Conservation (phyloP, 768 basidiomycete genomes). For the Phaeolepiota aurea region DNA sequence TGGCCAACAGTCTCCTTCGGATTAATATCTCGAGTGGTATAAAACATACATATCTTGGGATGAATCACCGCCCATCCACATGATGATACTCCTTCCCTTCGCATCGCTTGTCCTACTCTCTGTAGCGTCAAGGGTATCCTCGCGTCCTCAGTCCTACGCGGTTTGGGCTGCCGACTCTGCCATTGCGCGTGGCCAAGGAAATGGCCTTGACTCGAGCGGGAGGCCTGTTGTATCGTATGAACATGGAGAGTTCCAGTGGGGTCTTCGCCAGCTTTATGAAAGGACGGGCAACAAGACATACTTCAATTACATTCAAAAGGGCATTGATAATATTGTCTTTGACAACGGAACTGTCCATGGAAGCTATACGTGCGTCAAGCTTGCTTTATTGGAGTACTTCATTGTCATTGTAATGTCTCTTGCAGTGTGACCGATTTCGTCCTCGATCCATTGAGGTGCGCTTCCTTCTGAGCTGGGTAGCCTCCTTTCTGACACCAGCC, state of each 20-base stretch:
- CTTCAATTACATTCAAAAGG: slow-evolving; percentile 29
- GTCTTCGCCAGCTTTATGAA: slow-evolving; percentile 29
- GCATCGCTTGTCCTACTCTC: not conserved
- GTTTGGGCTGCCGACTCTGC: slow-evolving; percentile 38
- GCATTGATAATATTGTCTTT: slow-evolving; percentile 28
- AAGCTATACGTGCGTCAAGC: slow-evolving; percentile 23
- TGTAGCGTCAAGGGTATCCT: slow-evolving; percentile 6
- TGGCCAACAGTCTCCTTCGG: too few relatives aligned
- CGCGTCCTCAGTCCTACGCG: slow-evolving; percentile 29
- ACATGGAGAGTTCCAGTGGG: slow-evolving; percentile 32
- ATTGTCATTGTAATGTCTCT: too few relatives aligned
- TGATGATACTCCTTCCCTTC: too few relatives aligned
- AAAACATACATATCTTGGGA: too few relatives aligned
- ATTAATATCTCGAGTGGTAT: too few relatives aligned
- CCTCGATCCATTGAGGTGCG: slow-evolving; percentile 27
- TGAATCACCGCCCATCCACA: too few relatives aligned
- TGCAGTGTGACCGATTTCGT: slow-evolving; percentile 22
- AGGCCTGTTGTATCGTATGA: slow-evolving; percentile 29
- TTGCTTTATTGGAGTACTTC: too few relatives aligned
- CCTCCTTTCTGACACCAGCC: too few relatives aligned
- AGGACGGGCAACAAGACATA: slow-evolving; percentile 31
- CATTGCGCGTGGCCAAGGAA: slow-evolving; percentile 33
- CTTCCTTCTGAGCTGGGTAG: too few relatives aligned
- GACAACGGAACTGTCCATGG: slow-evolving; percentile 29
- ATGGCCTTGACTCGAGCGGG: slow-evolving; percentile 25